Evolutionary conservation across 371 early-diverging fungal species (phyloP).

Genomic region (Nematocida major): DNA sequence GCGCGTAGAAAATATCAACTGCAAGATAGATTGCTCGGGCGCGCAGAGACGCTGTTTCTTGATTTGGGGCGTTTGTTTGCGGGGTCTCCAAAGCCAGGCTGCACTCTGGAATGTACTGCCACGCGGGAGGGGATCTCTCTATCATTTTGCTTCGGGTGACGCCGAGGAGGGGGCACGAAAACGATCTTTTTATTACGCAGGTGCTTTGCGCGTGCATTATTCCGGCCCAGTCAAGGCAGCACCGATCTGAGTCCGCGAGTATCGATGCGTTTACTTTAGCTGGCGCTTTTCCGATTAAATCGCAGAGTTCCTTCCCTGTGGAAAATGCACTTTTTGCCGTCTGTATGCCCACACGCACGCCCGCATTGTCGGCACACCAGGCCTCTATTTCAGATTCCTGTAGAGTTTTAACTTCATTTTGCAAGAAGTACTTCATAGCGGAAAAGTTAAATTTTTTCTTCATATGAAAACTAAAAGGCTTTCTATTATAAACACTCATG

Average conservation of each 20-base stretch:
- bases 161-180: slow-evolving; percentile 37
- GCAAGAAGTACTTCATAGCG: slow-evolving; percentile 13
- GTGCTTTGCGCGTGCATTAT: slow-evolving; percentile 8
- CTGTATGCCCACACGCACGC: slow-evolving; percentile 9
- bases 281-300: background rate
- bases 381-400: background rate
- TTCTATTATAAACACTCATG: background rate
- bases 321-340: slow-evolving; percentile 21
- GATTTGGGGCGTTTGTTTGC: background rate
- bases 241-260: slow-evolving; percentile 48
- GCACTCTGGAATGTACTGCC: background rate
- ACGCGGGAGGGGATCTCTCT: background rate
- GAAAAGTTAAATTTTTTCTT: slow-evolving; percentile 13
- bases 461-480: slow-evolving; percentile 25
- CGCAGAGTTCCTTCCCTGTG: slow-evolving; percentile 2
- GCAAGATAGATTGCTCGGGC: slow-evolving; percentile 11
- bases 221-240: slow-evolving; percentile 48
- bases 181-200: slow-evolving; percentile 24
- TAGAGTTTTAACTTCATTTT: background rate
- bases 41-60: too few relatives aligned
- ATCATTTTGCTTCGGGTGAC: slow-evolving; percentile 9
- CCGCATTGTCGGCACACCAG: background rate
- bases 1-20: background rate
- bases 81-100: background rate
- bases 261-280: background rate